Evolutionary conservation across 495 filamentous ascomycete genomes (phyloP).

Genomic region (Extremus antarcticus): DNA sequence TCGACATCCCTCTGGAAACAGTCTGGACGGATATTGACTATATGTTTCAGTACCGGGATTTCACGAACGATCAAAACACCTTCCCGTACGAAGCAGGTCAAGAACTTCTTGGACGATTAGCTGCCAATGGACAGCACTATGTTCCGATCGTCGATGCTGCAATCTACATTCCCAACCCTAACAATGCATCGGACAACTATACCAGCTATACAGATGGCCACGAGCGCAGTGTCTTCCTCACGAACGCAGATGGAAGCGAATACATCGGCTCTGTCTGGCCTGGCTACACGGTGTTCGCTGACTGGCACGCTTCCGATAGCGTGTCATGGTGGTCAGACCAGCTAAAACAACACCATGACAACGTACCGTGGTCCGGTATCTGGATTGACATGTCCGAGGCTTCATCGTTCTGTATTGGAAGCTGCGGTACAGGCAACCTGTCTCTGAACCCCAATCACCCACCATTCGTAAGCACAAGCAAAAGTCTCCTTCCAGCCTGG

Average conservation of each 20-base stretch:
- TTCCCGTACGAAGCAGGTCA: conserved; percentile 42
- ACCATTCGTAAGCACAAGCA: conserved; percentile 34
- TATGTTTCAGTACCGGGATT: conserved; percentile 46
- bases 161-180: conserved; percentile 48
- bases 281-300: conserved; percentile 51
- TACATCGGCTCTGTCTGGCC: conserved; percentile 60
- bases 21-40: conserved; percentile 56
- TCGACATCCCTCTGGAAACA: conserved; percentile 52
- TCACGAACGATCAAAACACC: conserved; percentile 43
- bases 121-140: conserved; percentile 59
- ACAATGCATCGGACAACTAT: conserved; percentile 61
- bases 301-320: conserved; percentile 45
- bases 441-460: conserved; percentile 61
- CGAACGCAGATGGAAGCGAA: conserved; percentile 46
- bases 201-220: conserved; percentile 57
- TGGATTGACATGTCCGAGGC: conserved; percentile 54
- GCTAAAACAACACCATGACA: conserved; percentile 44
- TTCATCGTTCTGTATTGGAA: conserved; percentile 72
- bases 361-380: conserved; percentile 48
- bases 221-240: conserved; percentile 49
- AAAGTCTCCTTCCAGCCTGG: conserved; percentile 44
- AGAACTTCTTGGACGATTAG: conserved; percentile 52
- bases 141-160: conserved; percentile 80
- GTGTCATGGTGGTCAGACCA: conserved; percentile 64
- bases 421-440: conserved; percentile 59